Base-by-base conservation (phyloP, 129 eudicot species). In the Lonicera japonica region DNA sequence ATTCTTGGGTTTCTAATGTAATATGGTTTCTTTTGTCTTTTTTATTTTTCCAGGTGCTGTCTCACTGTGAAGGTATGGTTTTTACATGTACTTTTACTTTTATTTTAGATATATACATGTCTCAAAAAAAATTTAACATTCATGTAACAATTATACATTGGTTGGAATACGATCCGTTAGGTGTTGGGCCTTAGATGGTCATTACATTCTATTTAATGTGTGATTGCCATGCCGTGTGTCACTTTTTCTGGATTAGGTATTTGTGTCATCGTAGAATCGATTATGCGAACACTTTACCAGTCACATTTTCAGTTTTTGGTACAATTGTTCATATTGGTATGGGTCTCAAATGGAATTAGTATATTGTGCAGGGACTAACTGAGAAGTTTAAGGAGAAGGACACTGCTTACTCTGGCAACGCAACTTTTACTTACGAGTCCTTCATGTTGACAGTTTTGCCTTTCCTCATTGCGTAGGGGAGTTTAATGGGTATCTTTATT, bases 311-410 rank as follows among this genome's bases (percentile, higher is more conserved):
- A n/a, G n/a, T n/a, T 29, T 29, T 29, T 29, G 2, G 6, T 29
- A 29, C 2, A 29, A 29, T 29, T 29, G 6, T 29, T 29, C 0
- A 39, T 21, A 14, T 12, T 58, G 47, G n/a, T 68, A 4, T 12
- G 12, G 5, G 36, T 45, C 50, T 15, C 51, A 39, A 21, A 22
- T 46, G 48, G 9, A 29, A 6, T 52, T 39, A 5, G 12, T 36
- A 39, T 20, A 38, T 50, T 40, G 21, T 79, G 68, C 95, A 90
- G 97, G 97, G 97, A 23, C 73, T 91, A 55, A 84, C 95, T 3
- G 97, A 91, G 18, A 91, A 87, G 70, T 91, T 91, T 79, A 91
- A 91, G 81, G 97, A 83, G 80, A 91, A 84, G 83, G 97, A 87
- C 69, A 70, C 67, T 3, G 11, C 74, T 1, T 85, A 78, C 69